Percentiles rank a stretch among this genome's conserved stretches.
These are phyloP conservation scores for Naganishia cerealis DNA, from an alignment of 1,284 basidiomycete species.

Conservation along the genomic window DNA sequence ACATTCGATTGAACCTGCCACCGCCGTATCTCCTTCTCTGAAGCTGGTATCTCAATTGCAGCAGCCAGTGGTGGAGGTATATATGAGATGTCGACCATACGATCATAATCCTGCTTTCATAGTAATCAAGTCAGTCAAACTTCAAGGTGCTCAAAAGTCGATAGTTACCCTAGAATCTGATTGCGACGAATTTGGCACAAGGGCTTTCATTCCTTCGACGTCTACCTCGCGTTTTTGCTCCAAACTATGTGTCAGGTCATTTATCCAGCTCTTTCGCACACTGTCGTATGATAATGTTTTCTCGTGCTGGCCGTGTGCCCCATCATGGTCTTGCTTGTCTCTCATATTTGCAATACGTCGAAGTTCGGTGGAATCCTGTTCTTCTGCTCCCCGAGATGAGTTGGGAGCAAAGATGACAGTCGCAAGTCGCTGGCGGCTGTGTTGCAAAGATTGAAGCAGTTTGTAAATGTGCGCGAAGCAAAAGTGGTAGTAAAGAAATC, in stretches of 20 bases:
- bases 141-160: neutral
- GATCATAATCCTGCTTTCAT: neutral
- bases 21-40: neutral
- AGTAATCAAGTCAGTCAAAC: too few species aligned
- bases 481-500: neutral
- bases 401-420: slow-evolving; percentile 17
- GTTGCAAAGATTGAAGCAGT: too few species aligned
- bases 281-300: slow-evolving; percentile 2
- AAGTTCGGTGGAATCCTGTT: slow-evolving; percentile 8
- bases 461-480: neutral
- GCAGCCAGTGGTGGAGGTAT: slow-evolving; percentile 5
- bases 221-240: slow-evolving; percentile 1
- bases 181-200: neutral
- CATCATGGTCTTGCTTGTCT: neutral
- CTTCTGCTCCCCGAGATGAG: neutral
- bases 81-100: neutral
- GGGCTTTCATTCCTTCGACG: slow-evolving; percentile 3
- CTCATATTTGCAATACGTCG: neutral
- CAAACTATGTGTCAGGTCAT: neutral
- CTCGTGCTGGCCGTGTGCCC: neutral
- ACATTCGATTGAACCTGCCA: neutral
- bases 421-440: slow-evolving; percentile 14
- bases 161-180: neutral
- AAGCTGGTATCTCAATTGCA: neutral
- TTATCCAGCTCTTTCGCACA: slow-evolving; percentile 4